Base-by-base conservation (phyloP, 179 eudicot genomes). In the Silene coronaria region DNA sequence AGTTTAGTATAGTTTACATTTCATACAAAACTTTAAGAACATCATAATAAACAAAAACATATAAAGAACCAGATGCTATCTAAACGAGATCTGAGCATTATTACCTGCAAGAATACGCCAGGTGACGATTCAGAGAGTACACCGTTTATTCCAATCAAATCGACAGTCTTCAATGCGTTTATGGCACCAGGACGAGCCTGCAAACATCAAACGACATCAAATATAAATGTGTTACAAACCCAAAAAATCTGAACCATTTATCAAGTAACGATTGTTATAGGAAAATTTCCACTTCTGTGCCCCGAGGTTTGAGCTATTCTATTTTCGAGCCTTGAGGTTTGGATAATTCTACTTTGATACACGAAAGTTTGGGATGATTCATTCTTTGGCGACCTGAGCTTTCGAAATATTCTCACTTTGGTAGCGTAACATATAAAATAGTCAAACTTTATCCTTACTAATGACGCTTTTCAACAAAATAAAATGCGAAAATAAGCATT, bases 61-160 rank as follows among this genome's bases (percentile, higher is more conserved):
- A 19, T 24, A 2, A 48, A 65, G 57, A 45, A 38, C 12, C 71
- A 8, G 6, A 73, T 17, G 30, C 23, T 46, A 67, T 22, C 4
- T 23, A 64, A 24, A 64, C 13, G 71, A 69, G 67, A 46, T n/a
- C 16, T 36, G 70, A 51, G 75, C 17, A 14, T 76, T 76, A 14
- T 76, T 76, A 93, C 97, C 97, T 94, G 96, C 79, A 92, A 67
- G 86, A 92, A 94, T 78, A 94, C 97, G 66, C 98, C 96, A 63
- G 97, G 95, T 46, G 88, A 86, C 58, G 83, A 85, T 75, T 90
- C 93, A 30, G 97, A 94, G 80, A 85, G 72, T 68, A 92, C 76
- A 23, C 95, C 97, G 85, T 89, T 86, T 75, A 81, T 80, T 76
- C 98, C 98, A 67, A 86, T 89, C 79, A 94, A 92, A 80, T 86